Conservation (phyloP, 176 grass and related monocot genomes). For the Areca catechu region DNA sequence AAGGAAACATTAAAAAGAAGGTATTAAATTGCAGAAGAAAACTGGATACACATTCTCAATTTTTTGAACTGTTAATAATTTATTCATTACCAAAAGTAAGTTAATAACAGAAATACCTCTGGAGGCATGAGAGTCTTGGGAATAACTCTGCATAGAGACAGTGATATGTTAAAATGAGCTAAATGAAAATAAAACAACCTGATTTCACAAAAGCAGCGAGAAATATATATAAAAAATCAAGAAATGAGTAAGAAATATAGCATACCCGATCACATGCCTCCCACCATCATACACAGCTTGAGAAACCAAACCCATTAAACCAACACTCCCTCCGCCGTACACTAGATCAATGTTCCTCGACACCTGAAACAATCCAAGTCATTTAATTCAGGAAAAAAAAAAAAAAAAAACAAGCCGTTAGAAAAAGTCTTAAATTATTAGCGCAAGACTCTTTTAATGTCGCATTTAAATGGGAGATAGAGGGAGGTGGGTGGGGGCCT, state of each 20-base stretch:
- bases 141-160: slow-evolving; percentile 84
- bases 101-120: slow-evolving; percentile 44
- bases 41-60: too few relatives aligned
- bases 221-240: slow-evolving; percentile 2
- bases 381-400: too few relatives aligned
- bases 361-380: slow-evolving; percentile 32
- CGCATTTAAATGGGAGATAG: too few relatives aligned
- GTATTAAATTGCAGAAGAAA: too few relatives aligned
- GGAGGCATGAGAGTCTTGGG: slow-evolving; percentile 98
- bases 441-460: too few relatives aligned
- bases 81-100: too few relatives aligned
- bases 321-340: slow-evolving; percentile 92
- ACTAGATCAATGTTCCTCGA: slow-evolving; percentile 85
- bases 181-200: not conserved
- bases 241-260: too few relatives aligned
- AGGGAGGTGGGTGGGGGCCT: too few relatives aligned
- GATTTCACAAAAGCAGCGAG: not conserved
- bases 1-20: too few relatives aligned
- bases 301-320: slow-evolving; percentile 95
- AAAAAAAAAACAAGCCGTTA: too few relatives aligned
- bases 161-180: slow-evolving; percentile 29
- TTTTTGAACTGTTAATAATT: too few relatives aligned
- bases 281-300: slow-evolving; percentile 89
- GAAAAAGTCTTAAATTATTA: too few relatives aligned
- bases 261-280: slow-evolving; percentile 88